Evolutionary conservation across 345 rosid species (phyloP).

Genomic region (Physaria fendleri): DNA sequence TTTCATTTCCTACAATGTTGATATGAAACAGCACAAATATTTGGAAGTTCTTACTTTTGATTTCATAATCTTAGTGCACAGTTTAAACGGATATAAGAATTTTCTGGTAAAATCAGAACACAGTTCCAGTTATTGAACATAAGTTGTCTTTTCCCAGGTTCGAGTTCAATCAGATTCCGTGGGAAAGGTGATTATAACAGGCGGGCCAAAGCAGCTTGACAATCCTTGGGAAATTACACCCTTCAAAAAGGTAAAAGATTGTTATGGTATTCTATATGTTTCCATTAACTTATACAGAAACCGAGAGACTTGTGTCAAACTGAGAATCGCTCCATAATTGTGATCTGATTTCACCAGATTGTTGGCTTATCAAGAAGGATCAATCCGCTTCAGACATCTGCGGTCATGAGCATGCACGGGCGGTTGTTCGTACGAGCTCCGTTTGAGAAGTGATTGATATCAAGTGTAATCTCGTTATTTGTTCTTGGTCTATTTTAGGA

Average conservation of each 20-base stretch:
- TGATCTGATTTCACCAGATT: slow-evolving; percentile 39
- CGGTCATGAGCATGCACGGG: slow-evolving; percentile 78
- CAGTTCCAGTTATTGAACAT: neutral
- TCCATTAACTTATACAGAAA: neutral
- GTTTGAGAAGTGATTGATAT: slow-evolving; percentile 42
- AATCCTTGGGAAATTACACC: slow-evolving; percentile 93
- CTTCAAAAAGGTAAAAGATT: slow-evolving; percentile 72
- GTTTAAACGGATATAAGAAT: neutral
- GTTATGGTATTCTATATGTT: neutral
- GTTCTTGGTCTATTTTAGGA: slow-evolving; percentile 13
- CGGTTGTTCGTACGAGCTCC: slow-evolving; percentile 60
- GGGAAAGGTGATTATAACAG: slow-evolving; percentile 72
- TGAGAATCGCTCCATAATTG: neutral
- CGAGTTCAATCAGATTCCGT: slow-evolving; percentile 84
- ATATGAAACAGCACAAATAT: neutral
- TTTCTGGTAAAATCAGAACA: neutral
- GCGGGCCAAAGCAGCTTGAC: slow-evolving; percentile 72
- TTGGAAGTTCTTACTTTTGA: neutral
- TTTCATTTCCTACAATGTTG: neutral
- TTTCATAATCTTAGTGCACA: neutral
- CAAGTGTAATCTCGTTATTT: slow-evolving; percentile 13
- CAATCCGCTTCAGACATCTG: slow-evolving; percentile 61
- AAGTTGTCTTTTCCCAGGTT: slow-evolving; percentile 41
- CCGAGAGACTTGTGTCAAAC: neutral
- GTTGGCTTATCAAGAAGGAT: slow-evolving; percentile 66